Percentiles rank a stretch among this genome's conserved stretches.
Evolutionary conservation across 2,329 filamentous ascomycete species (phyloP).

Genomic region (Arthrobotrys sphaeroides): DNA sequence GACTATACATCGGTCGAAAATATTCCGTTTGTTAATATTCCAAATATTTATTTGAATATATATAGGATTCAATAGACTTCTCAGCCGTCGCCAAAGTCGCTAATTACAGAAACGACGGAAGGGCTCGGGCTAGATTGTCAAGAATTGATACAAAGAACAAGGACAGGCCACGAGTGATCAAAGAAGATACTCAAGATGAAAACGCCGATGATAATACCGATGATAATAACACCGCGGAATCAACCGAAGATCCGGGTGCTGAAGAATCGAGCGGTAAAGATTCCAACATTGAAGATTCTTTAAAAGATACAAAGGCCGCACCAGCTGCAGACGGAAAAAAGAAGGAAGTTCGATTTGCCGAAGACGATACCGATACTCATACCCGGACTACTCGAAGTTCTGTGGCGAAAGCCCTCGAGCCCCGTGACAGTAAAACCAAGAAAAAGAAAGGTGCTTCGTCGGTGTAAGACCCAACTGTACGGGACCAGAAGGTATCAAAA

Average conservation of each 20-base stretch:
- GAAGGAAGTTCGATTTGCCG: neutral
- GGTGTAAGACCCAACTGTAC: neutral
- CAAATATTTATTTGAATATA: too few species aligned
- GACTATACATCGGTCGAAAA: neutral
- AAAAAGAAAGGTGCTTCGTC: neutral
- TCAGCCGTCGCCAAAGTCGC: constrained; percentile 26
- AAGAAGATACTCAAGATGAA: neutral
- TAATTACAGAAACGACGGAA: constrained; percentile 5
- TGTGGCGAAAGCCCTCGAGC: neutral
- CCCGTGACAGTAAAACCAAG: neutral
- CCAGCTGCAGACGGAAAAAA: neutral
- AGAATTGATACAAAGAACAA: constrained; percentile 10
- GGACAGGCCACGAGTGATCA: neutral
- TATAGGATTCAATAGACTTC: constrained; percentile 17
- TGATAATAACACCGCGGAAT: neutral
- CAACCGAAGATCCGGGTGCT: neutral
- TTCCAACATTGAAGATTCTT: neutral
- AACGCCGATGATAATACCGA: neutral
- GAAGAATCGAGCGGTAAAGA: too few species aligned
- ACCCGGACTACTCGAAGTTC: constrained; percentile 4
- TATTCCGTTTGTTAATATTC: too few species aligned
- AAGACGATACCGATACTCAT: neutral
- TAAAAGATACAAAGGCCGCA: neutral
- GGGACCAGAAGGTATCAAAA: too few species aligned
- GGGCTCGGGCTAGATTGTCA: constrained; percentile 11